Conservation (phyloP, 2,329 filamentous ascomycete genomes). For the Colletotrichum acutatum region DNA sequence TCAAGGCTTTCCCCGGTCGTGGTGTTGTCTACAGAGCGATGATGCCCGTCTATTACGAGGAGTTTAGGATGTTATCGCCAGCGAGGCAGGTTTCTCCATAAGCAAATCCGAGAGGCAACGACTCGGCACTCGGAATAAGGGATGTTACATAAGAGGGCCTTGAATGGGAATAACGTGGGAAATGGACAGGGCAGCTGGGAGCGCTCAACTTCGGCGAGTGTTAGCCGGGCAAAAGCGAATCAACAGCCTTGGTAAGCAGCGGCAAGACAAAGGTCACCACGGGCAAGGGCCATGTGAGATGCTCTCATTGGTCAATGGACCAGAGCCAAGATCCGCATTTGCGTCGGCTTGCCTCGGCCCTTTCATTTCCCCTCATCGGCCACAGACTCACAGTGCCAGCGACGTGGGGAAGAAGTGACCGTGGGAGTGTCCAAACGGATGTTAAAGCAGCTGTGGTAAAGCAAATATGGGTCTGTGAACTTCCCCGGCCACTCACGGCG, state of each 20-base stretch:
- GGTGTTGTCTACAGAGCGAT: background rate
- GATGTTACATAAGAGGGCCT: conserved; percentile 12
- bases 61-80: conserved; percentile 8
- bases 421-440: no score
- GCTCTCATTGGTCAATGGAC: conserved; percentile 33
- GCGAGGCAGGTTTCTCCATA: background rate
- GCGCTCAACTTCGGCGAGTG: background rate
- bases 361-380: conserved; percentile 26
- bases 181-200: background rate
- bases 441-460: background rate
- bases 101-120: conserved; percentile 14
- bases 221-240: conserved; percentile 16
- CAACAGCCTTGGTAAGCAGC: conserved; percentile 30
- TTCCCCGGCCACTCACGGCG: conserved; percentile 6
- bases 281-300: background rate
- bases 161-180: conserved; percentile 14
- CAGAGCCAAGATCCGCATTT: conserved; percentile 15
- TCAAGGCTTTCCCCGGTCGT: background rate
- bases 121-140: conserved; percentile 1
- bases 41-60: background rate
- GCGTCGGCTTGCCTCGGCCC: conserved; percentile 37
- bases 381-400: conserved; percentile 1
- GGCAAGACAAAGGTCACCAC: background rate
- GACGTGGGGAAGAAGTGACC: background rate
- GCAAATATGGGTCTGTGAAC: background rate